phyloP scores from a whole-genome alignment of 164 flowering plant species.

The Sedum album region DNA sequence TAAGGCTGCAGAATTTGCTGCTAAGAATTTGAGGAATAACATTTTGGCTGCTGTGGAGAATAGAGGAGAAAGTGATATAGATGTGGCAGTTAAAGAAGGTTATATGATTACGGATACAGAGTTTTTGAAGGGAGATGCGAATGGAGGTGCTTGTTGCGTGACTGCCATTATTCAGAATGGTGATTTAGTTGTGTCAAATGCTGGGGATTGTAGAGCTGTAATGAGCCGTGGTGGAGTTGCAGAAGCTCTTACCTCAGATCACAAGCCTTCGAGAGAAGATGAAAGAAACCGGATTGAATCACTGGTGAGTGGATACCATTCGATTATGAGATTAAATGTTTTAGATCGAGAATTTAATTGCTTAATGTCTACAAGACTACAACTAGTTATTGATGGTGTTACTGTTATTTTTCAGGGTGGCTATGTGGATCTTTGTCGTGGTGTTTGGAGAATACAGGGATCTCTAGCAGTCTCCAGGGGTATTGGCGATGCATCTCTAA shows the following conservation, averaged over 20 bases:
- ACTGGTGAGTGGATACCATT: constrained; percentile 23
- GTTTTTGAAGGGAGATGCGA: constrained; percentile 36
- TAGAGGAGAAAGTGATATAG: constrained; percentile 23
- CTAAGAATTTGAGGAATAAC: constrained; percentile 30
- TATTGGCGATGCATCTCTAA: constrained; percentile 65
- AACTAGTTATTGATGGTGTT: background rate
- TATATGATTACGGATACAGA: constrained; percentile 54
- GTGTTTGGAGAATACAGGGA: constrained; percentile 85
- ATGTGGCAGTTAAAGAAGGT: constrained; percentile 46
- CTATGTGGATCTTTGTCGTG: constrained; percentile 58
- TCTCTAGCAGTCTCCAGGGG: constrained; percentile 83
- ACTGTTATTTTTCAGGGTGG: constrained; percentile 52
- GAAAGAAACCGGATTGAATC: constrained; percentile 53
- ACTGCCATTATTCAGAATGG: constrained; percentile 63
- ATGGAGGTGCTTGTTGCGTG: constrained; percentile 71
- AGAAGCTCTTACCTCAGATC: constrained; percentile 75
- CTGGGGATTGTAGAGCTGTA: constrained; percentile 89
- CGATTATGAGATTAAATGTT: too few relatives aligned
- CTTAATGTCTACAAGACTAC: background rate
- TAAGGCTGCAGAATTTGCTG: constrained; percentile 62
- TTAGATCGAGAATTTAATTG: too few relatives aligned
- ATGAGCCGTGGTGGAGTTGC: constrained; percentile 67
- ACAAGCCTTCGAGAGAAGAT: constrained; percentile 57
- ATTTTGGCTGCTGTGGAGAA: constrained; percentile 22
- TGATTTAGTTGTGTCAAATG: constrained; percentile 60